Evolutionary conservation across 2,329 filamentous ascomycete genomes (phyloP), one percentile per base, ranked within the genome.

Genomic region (Gremmenia infestans): DNA sequence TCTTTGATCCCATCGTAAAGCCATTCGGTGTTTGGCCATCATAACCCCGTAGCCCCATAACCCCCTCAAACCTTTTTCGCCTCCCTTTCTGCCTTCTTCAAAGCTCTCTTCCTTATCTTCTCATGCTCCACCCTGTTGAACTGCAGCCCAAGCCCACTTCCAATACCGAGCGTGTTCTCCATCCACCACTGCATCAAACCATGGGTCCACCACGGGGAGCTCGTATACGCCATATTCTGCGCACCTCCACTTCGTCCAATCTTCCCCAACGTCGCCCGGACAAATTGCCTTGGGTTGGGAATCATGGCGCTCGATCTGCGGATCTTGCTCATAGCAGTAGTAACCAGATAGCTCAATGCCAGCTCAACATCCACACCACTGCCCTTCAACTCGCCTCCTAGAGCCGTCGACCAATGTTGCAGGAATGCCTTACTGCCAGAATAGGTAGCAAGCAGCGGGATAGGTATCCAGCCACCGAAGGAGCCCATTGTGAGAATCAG

Each of bases 341-440:
- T 96, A 67, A 99, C 89, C 48, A 99, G 83, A 72, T 99, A 95
- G 65, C 88, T 91, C 65, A 97, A 82, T 28, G 96, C 87, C 49
- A 97, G 83, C 73, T 97, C 86, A n/a, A 96, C 91, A 61, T 91
- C 87, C 42, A 99, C 85, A 55, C 90, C 89, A 65, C 89, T 80
- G 1, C 86, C 83, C 60, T 87, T 83, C 32, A 99, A 81, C 74
- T 99, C 94, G 14, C 87, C 82, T 1, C 87, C 89, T 14, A 99
- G 81, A 11, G 94, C 86, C 5, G 85, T 88, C 63, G 89, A 96
- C 94, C 94, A 99, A 70, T 96, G 87, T 75, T 97, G 93, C 49
- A 99, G 81, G 81, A 99, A 99, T 1, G 94, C 93, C 77, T 99
- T 99, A 82, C 88, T 94, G 63, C 94, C 94, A 46, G 90, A 95